Percentiles rank a stretch among this genome's conserved stretches.
Evolutionary conservation across 805 yeast genomes (phyloP).

Genomic region (Hanseniaspora guilliermondii): DNA sequence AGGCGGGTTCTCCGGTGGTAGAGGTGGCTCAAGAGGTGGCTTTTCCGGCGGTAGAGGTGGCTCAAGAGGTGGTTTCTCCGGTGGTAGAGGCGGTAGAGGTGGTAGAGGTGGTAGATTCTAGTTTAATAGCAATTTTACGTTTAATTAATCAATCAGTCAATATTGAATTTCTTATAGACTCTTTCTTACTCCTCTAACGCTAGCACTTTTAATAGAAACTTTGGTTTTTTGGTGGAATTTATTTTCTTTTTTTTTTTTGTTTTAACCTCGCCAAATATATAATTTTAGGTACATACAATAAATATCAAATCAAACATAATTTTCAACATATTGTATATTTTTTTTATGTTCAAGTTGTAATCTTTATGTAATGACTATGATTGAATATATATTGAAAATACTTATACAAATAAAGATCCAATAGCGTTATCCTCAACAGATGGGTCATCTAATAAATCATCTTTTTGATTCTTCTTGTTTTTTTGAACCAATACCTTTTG

Average conservation of each 20-base stretch:
- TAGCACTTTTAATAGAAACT: not conserved
- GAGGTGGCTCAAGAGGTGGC: slow-evolving; percentile 26
- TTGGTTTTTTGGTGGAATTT: not conserved
- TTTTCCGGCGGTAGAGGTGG: slow-evolving; percentile 31
- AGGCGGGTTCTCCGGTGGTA: slow-evolving; percentile 29
- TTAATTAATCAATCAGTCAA: not conserved
- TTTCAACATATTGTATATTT: too few relatives aligned
- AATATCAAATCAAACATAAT: not conserved
- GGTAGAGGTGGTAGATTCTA: slow-evolving; percentile 17
- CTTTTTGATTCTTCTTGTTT: slow-evolving; percentile 34
- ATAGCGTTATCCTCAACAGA: slow-evolving; percentile 56
- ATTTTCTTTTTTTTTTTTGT: not conserved
- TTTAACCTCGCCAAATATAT: not conserved
- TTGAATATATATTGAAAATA: not conserved
- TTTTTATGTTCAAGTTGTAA: too few relatives aligned
- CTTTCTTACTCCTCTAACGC: not conserved
- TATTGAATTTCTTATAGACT: not conserved
- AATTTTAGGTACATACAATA: not conserved
- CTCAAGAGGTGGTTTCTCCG: slow-evolving; percentile 28
- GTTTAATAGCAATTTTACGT: not conserved
- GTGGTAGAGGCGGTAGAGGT: slow-evolving; percentile 25
- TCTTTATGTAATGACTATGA: too few relatives aligned
- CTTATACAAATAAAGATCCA: slow-evolving; percentile 43
- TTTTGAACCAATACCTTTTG: slow-evolving; percentile 39
- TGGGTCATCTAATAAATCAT: slow-evolving; percentile 62